phyloP scores from a whole-genome alignment of 495 filamentous ascomycete species.

The Tuber microsphaerosporum region DNA sequence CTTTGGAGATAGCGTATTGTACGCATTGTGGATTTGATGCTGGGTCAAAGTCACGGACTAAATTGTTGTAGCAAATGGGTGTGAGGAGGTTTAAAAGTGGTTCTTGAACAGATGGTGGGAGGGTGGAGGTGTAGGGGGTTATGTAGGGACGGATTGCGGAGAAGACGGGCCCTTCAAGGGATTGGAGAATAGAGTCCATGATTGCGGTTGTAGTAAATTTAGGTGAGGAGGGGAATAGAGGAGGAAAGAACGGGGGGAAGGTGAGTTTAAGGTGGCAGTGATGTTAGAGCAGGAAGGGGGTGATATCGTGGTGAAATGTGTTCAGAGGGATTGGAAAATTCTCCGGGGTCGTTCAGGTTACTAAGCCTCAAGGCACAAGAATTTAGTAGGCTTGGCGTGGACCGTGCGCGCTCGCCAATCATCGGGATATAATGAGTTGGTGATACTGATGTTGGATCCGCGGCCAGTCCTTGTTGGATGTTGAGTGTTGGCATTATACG shows the following conservation, averaged over 20 bases:
- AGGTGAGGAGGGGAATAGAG: neutral
- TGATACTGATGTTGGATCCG: neutral
- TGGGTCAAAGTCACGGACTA: constrained; percentile 73
- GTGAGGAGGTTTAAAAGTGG: constrained; percentile 73
- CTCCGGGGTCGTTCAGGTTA: neutral
- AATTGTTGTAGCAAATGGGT: constrained; percentile 68
- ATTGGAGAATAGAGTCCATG: constrained; percentile 32
- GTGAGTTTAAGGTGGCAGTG: neutral
- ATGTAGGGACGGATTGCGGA: constrained; percentile 58
- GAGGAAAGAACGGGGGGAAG: neutral
- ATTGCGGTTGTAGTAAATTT: constrained; percentile 3
- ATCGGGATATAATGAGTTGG: neutral
- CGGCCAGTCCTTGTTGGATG: neutral
- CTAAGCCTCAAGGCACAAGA: neutral
- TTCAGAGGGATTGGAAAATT: constrained; percentile 7
- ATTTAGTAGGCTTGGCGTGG: neutral
- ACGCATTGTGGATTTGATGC: constrained; percentile 63
- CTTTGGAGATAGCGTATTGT: constrained; percentile 82
- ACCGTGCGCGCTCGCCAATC: neutral
- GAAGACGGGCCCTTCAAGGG: constrained; percentile 52
- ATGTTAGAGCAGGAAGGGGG: constrained; percentile 14
- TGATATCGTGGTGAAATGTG: neutral
- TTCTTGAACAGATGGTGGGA: constrained; percentile 70
- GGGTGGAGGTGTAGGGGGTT: constrained; percentile 68
- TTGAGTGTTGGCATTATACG: neutral